Conservation (phyloP, 306 rosid species). For the Cicer judaicum region DNA sequence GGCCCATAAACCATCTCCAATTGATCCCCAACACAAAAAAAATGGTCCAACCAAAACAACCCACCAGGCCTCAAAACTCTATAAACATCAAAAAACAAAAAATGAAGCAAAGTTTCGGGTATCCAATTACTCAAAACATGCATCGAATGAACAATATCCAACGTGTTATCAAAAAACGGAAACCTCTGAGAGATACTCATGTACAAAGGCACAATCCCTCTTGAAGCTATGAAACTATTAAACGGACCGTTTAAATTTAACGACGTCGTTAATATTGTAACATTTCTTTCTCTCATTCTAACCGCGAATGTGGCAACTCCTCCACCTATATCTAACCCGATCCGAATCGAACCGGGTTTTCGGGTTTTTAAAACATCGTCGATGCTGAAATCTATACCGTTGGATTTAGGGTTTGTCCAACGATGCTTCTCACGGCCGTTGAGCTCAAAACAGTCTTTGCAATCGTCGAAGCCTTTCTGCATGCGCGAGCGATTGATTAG, state of each 20-base stretch:
- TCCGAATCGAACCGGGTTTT: conserved; percentile 46
- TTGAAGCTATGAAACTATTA: conserved; percentile 53
- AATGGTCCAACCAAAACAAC: conserved; percentile 60
- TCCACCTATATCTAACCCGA: conserved; percentile 57
- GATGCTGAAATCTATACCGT: conserved; percentile 52
- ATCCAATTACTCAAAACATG: conserved; percentile 58
- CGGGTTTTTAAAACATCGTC: conserved; percentile 48
- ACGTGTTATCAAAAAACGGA: conserved; percentile 55
- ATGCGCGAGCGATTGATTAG: conserved; percentile 43
- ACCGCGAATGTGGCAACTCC: conserved; percentile 57
- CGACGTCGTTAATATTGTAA: conserved; percentile 49
- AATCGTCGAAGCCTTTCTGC: conserved; percentile 53
- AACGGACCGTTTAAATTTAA: conserved; percentile 60
- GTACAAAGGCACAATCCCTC: conserved; percentile 57
- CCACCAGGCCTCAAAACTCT: conserved; percentile 62
- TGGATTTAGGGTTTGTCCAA: conserved; percentile 38
- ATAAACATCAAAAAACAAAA: conserved; percentile 50
- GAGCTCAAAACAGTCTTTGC: conserved; percentile 57
- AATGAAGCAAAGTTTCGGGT: conserved; percentile 42
- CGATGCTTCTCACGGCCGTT: conserved; percentile 45
- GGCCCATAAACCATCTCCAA: conserved; percentile 50
- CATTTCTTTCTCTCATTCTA: conserved; percentile 50
- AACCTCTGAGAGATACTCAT: conserved; percentile 54
- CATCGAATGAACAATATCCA: conserved; percentile 64
- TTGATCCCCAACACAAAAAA: conserved; percentile 52